Base-by-base conservation (phyloP, 2,329 filamentous ascomycete species). In the Microcyclospora tardicrescens region DNA sequence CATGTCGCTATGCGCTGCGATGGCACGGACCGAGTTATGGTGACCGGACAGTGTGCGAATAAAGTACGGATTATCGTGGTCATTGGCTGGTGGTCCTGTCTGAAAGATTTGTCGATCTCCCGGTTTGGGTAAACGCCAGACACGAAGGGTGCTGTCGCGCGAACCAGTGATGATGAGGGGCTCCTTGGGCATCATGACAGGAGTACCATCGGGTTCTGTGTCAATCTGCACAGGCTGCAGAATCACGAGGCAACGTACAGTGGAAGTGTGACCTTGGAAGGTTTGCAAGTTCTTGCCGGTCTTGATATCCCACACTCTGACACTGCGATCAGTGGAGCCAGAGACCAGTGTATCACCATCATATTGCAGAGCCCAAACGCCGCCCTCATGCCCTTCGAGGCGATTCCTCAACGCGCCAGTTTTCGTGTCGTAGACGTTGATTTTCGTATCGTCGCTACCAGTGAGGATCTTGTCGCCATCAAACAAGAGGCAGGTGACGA, bases 261-360 rank as follows among this genome's bases (percentile, higher is more conserved):
- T 98, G 32, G 89, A 96, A 9, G 91, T 98, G 57, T 98, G 91
- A 1, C 91, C 93, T 56, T 95, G 87, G 58, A 98, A 98, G 1
- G 94, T 81, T 57, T 98, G 91, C 10, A 87, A 89, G 60, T 89
- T 95, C 34, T 83, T 75, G 1, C 87, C 91, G 52, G 81, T 81
- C 55, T 93, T 85, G 46, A 98, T 95, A 57, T 98, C 89, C 91
- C 91, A 98, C 0, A 98, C 89, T n/a, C 91, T 79, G n/a, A 98
- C 91, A 10, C 91, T 93, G 34, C 91, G 74, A 61, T 98, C 91
- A 0, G 91, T 98, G 6, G 87, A 95, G 2, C 91, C 91, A 12
- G 91, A 98, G 2, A 98, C 91, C 14, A 98, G 67, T 12, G 84
- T 85, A 56, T 96, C 95, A 36, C 87, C 89, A 56, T 95, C 81